phyloP scores from a whole-genome alignment of 148 eudicot genomes.

The Vaccinium darrowii region DNA sequence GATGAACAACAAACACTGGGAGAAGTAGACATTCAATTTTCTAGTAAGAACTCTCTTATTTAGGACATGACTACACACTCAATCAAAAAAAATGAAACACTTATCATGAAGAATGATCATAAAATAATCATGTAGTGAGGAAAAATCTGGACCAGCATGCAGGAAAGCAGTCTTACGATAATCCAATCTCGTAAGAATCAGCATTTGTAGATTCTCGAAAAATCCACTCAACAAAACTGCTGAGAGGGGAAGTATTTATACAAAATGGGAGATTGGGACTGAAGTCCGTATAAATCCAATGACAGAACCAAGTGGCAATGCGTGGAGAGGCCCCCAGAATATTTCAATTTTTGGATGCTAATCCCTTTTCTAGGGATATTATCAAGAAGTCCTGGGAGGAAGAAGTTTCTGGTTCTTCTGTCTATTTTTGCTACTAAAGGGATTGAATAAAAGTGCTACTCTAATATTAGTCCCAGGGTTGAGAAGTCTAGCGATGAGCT shows the following conservation, averaged over 20 bases:
- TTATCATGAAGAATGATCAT: neutral
- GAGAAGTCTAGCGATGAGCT: too few relatives aligned
- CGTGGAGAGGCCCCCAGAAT: neutral
- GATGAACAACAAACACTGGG: neutral
- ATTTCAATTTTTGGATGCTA: too few relatives aligned
- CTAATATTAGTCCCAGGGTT: too few relatives aligned
- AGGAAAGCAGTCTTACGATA: constrained; percentile 7
- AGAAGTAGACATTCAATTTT: neutral
- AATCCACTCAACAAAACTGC: neutral
- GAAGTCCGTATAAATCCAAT: neutral
- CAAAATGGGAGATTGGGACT: neutral
- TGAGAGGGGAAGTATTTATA: neutral
- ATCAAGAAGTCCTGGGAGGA: too few relatives aligned
- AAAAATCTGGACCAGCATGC: neutral
- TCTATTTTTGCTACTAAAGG: too few relatives aligned
- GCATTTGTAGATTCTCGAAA: neutral
- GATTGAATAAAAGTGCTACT: too few relatives aligned
- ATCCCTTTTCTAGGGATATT: too few relatives aligned
- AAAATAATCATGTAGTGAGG: neutral
- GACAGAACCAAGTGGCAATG: neutral
- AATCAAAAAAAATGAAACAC: neutral
- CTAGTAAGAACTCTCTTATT: neutral
- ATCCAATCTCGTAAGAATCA: neutral
- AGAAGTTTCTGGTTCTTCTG: too few relatives aligned
- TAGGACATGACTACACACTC: neutral